phyloP scores from a whole-genome alignment of 192 early-diverging fungal genomes.

The Jimgerdemannia lactiflua region DNA sequence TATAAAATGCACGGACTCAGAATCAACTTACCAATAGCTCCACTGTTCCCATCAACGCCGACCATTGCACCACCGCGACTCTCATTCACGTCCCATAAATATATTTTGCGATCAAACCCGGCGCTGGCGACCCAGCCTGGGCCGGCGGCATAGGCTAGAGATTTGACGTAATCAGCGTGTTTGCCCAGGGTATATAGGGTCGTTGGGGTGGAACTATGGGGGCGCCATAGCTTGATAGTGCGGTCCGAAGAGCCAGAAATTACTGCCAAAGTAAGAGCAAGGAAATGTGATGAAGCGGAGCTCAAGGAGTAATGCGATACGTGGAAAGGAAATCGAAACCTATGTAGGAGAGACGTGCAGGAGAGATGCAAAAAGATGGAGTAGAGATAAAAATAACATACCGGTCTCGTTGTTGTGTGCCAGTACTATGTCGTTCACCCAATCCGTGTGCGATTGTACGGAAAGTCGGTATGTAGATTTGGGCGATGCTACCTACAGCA shows the following conservation, averaged over 20 bases:
- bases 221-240: constrained; percentile 77
- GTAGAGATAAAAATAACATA: constrained; percentile 28
- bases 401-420: constrained; percentile 60
- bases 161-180: constrained; percentile 92
- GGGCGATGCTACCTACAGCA: constrained; percentile 29
- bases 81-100: constrained; percentile 88
- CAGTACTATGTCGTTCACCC: constrained; percentile 93
- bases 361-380: no score
- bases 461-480: constrained; percentile 64
- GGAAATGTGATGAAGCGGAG: no score
- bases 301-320: no score
- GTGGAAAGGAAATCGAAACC: no score
- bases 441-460: constrained; percentile 87
- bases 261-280: constrained; percentile 35
- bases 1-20: constrained; percentile 5
- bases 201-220: constrained; percentile 50
- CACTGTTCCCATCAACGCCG: constrained; percentile 27
- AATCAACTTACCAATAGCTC: constrained; percentile 7
- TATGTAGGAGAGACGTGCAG: no score
- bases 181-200: constrained; percentile 66
- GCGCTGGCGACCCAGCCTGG: constrained; percentile 83
- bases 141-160: constrained; percentile 72
- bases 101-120: constrained; percentile 85
- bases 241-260: constrained; percentile 91
- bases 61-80: constrained; percentile 41